Percentiles rank a stretch among this genome's conserved stretches.
phyloP scores from a whole-genome alignment of 768 basidiomycete genomes.

The Tylopilus sp. region DNA sequence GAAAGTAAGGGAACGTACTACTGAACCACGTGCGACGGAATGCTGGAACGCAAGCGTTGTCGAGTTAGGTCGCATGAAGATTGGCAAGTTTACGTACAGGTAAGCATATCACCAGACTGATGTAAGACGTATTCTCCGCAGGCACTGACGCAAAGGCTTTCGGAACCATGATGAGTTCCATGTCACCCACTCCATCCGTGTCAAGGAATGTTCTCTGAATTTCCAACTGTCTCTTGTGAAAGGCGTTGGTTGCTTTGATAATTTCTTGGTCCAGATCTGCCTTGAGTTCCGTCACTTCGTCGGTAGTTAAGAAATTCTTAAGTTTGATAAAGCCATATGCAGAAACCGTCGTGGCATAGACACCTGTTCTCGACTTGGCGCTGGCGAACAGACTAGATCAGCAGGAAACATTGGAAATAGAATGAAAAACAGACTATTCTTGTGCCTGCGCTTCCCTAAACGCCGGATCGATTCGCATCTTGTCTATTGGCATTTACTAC shows the following conservation, averaged over 20 bases:
- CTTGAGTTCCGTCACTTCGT: slow-evolving; percentile 14
- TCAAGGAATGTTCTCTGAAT: slow-evolving; percentile 11
- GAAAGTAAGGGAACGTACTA: not conserved
- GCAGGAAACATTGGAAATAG: not conserved
- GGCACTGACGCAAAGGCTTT: slow-evolving; percentile 6
- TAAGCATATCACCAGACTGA: slow-evolving; percentile 7
- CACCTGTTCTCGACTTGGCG: slow-evolving; percentile 6
- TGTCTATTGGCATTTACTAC: not conserved
- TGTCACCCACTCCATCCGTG: slow-evolving; percentile 4
- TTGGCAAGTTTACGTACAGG: slow-evolving; percentile 5
- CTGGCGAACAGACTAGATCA: not conserved
- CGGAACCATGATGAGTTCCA: slow-evolving; percentile 19
- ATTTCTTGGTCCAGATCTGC: slow-evolving; percentile 6
- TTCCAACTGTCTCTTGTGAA: slow-evolving; percentile 13
- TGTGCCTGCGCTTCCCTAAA: slow-evolving; percentile 7
- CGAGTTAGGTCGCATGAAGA: not conserved
- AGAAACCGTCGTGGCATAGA: slow-evolving; percentile 12
- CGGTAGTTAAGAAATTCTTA: slow-evolving; percentile 6
- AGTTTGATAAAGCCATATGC: slow-evolving; percentile 20
- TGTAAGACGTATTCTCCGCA: slow-evolving; percentile 10
- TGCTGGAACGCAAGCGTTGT: slow-evolving; percentile 1
- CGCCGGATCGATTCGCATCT: slow-evolving; percentile 7
- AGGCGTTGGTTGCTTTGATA: not conserved
- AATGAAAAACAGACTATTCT: slow-evolving; percentile 11
- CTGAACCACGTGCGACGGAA: slow-evolving; percentile 16